Percentiles rank a stretch among this genome's conserved stretches.
These are phyloP conservation scores for Teratosphaeria epicoccoides DNA, from an alignment of 2,329 filamentous ascomycete species.

Conservation along the genomic window DNA sequence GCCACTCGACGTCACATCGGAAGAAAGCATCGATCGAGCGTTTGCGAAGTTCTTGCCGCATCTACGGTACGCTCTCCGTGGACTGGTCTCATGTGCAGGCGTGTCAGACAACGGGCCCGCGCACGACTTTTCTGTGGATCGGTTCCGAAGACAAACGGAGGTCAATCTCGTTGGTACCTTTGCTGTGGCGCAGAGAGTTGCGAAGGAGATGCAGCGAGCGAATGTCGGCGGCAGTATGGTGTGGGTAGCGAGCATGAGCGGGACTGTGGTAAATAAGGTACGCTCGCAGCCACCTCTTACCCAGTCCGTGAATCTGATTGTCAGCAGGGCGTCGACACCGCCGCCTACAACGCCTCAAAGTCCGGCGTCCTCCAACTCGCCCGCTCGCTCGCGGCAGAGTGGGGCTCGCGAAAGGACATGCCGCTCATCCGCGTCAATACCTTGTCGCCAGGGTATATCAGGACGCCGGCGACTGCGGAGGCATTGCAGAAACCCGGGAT, in stretches of 20 bases:
- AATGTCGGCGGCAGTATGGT: slow-evolving; percentile 24
- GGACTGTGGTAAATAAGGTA: slow-evolving; percentile 20
- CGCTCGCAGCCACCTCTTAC: background rate
- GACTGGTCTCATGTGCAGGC: slow-evolving; percentile 11
- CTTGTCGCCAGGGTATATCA: slow-evolving; percentile 38
- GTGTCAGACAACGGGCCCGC: slow-evolving; percentile 13
- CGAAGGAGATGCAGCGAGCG: slow-evolving; percentile 17
- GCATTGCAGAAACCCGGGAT: slow-evolving; percentile 33
- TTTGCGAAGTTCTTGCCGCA: background rate
- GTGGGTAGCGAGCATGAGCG: slow-evolving; percentile 27
- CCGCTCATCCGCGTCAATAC: slow-evolving; percentile 40
- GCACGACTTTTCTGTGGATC: slow-evolving; percentile 18
- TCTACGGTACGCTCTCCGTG: slow-evolving; percentile 1
- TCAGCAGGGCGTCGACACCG: slow-evolving; percentile 28
- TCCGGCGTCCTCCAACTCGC: slow-evolving; percentile 42
- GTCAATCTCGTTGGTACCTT: slow-evolving; percentile 27
- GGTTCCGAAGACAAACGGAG: slow-evolving; percentile 25
- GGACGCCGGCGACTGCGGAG: slow-evolving; percentile 20
- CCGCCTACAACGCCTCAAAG: slow-evolving; percentile 45
- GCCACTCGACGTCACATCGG: no score
- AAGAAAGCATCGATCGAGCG: background rate
- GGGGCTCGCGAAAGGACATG: slow-evolving; percentile 28
- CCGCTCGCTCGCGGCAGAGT: slow-evolving; percentile 43
- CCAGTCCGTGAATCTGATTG: background rate
- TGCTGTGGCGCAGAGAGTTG: slow-evolving; percentile 18